phyloP scores from a whole-genome alignment of 2,329 filamentous ascomycete genomes.

The Pezicula radicicola region DNA sequence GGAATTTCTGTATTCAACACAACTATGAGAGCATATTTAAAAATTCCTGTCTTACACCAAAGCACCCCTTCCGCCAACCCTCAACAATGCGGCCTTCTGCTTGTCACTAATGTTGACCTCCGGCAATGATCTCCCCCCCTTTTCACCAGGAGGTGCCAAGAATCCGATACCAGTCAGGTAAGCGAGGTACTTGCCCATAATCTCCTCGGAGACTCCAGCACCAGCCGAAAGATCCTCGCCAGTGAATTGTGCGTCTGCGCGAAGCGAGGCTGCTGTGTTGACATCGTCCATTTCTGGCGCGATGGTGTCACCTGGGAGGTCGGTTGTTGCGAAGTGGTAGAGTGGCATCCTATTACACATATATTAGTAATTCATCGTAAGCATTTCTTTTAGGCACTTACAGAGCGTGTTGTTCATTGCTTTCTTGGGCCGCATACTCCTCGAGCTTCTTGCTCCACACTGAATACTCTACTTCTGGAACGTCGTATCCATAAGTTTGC shows the following conservation, averaged over 20 bases:
- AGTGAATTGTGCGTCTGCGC: slow-evolving; percentile 47
- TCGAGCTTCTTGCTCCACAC: slow-evolving; percentile 68
- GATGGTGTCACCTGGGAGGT: slow-evolving; percentile 65
- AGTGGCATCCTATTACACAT: slow-evolving; percentile 48
- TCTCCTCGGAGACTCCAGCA: slow-evolving; percentile 22
- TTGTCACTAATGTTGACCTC: slow-evolving; percentile 8
- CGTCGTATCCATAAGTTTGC: slow-evolving; percentile 69
- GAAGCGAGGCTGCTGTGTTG: slow-evolving; percentile 64
- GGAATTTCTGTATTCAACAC: not conserved
- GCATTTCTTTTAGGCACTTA: slow-evolving; percentile 30
- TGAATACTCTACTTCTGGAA: slow-evolving; percentile 64
- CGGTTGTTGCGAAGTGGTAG: slow-evolving; percentile 68
- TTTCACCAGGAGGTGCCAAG: slow-evolving; percentile 13
- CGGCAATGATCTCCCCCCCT: slow-evolving; percentile 24
- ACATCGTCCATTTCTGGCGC: slow-evolving; percentile 67
- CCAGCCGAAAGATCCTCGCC: slow-evolving; percentile 23
- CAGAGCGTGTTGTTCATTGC: slow-evolving; percentile 65
- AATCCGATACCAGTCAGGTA: slow-evolving; percentile 28
- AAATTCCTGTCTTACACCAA: not conserved
- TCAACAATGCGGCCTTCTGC: slow-evolving; percentile 16
- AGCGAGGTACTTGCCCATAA: slow-evolving; percentile 26
- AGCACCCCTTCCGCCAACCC: slow-evolving; percentile 20
- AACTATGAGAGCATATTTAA: not conserved
- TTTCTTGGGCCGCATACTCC: slow-evolving; percentile 48
- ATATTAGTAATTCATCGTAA: not conserved